Percentiles rank a stretch among this genome's conserved stretches.
Evolutionary conservation across 2,329 filamentous ascomycete genomes (phyloP).

Genomic region (Basipetospora sp.): DNA sequence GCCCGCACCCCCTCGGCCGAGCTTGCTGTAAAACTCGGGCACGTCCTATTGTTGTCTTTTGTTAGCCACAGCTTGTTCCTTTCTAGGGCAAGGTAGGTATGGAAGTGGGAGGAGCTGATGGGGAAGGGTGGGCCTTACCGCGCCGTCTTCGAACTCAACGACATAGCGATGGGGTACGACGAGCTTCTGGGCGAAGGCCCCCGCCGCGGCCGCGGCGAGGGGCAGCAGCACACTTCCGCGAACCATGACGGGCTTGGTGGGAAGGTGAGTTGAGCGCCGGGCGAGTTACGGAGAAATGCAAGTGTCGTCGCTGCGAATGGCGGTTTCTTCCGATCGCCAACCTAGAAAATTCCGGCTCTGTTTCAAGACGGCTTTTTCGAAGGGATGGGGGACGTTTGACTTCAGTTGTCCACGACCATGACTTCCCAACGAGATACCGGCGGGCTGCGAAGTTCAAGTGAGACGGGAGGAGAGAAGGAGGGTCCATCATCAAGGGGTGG

Average conservation of each 20-base stretch:
- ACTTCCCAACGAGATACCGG: too few relatives aligned
- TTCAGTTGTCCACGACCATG: too few relatives aligned
- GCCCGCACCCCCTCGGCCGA: constrained; percentile 24
- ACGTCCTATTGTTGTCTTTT: constrained; percentile 22
- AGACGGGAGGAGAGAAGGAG: too few relatives aligned
- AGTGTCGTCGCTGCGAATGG: too few relatives aligned
- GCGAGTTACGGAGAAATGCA: too few relatives aligned
- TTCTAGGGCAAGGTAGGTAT: background rate
- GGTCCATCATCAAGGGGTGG: too few relatives aligned
- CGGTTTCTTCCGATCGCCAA: too few relatives aligned
- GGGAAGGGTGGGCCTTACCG: constrained; percentile 20
- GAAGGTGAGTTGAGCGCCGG: background rate
- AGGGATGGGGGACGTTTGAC: too few relatives aligned
- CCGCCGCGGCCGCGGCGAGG: constrained; percentile 19
- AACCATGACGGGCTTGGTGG: constrained; percentile 21
- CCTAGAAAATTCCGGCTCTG: too few relatives aligned
- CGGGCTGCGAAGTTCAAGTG: too few relatives aligned
- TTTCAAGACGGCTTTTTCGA: too few relatives aligned
- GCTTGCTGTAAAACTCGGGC: constrained; percentile 23
- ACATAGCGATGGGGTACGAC: constrained; percentile 35
- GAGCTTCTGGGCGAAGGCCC: constrained; percentile 10
- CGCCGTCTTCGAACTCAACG: constrained; percentile 35
- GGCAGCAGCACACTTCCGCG: constrained; percentile 20
- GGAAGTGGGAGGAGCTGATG: background rate
- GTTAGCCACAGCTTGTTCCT: background rate